A percentile compares a stretch with the other conserved stretches of the same genome.
Conservation (phyloP, 257 asterid genomes). For the Solanum pinnatisectum region DNA sequence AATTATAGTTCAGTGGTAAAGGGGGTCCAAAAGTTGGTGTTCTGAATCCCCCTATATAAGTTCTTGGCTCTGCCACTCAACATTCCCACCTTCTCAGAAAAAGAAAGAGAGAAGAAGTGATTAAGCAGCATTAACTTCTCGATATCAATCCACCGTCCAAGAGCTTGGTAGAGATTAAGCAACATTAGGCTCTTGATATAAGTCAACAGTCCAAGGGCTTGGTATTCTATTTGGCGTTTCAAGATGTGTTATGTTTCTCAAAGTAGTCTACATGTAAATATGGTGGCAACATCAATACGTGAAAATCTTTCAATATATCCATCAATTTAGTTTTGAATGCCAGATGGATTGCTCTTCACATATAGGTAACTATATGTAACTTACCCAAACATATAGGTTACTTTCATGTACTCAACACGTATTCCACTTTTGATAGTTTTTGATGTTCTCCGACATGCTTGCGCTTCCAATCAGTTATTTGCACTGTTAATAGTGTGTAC, state of each 20-base stretch:
- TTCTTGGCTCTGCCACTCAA: background rate
- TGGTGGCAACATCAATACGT: background rate
- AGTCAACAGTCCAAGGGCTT: constrained; percentile 25
- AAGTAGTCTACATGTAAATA: background rate
- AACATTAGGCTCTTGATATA: background rate
- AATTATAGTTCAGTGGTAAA: background rate
- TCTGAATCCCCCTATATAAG: background rate
- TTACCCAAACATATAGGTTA: background rate
- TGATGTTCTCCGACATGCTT: background rate
- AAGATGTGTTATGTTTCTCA: background rate
- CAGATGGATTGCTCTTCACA: background rate
- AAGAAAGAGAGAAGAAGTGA: background rate
- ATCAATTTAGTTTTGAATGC: background rate
- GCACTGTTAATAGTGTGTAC: background rate
- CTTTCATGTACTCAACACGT: background rate
- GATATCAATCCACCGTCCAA: background rate
- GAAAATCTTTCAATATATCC: background rate
- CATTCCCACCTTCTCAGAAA: background rate
- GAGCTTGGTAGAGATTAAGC: background rate
- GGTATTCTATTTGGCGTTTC: background rate
- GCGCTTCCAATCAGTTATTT: background rate
- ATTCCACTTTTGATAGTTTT: background rate
- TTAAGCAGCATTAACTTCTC: background rate
- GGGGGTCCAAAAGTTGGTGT: background rate
- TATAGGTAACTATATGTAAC: background rate